Evolutionary conservation across 2,329 filamentous ascomycete species (phyloP), one percentile per base, ranked within the genome.

Genomic region (Cryphonectria japonica): DNA sequence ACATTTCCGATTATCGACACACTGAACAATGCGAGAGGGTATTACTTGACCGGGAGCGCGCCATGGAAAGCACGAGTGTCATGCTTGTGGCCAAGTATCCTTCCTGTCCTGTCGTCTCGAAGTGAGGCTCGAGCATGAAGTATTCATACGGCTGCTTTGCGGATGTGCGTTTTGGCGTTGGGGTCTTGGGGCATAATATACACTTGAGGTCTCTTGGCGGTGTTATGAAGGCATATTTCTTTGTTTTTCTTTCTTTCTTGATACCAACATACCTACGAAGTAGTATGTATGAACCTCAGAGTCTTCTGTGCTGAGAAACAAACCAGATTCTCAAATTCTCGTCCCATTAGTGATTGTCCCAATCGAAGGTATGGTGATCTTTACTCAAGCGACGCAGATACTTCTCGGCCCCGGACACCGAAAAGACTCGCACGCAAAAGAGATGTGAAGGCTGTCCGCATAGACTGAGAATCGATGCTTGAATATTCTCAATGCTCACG

Each of bases 51-150:
- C 62, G 68, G 50, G 61, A 66, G 54, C 61, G 50, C n/a, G 16
- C n/a, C 29, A 34, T 50, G 37, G 62, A 65, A n/a, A 59, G 26
- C 19, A 66, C 61, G 11, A 69, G 68, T 29, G 68, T 69, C 37
- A 69, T 69, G 68, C 68, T 69, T 65, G 68, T 69, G 3, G 34
- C 61, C 11, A 69, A 69, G 37, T 69, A 66, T 32, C 68, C 68
- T 16, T 69, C 68, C 43, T 69, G 68, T 16, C 68, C 68, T 37
- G 61, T 69, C 3, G 50, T 50, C 7, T 32, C 57, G 7, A 43
- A 50, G n/a, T 68, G 37, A 62, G 16, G 34, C 37, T 60, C 19
- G 14, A 14, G 7, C 11, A 19, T 37, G 19, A 19, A 50, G 22
- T 39, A 39, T 29, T 39, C 3, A 39, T 39, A 9, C 8, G 43